A percentile compares a stretch with the other conserved stretches of the same genome.
Evolutionary conservation across 176 grass and related monocot genomes (phyloP).

Genomic region (Typha latifolia): DNA sequence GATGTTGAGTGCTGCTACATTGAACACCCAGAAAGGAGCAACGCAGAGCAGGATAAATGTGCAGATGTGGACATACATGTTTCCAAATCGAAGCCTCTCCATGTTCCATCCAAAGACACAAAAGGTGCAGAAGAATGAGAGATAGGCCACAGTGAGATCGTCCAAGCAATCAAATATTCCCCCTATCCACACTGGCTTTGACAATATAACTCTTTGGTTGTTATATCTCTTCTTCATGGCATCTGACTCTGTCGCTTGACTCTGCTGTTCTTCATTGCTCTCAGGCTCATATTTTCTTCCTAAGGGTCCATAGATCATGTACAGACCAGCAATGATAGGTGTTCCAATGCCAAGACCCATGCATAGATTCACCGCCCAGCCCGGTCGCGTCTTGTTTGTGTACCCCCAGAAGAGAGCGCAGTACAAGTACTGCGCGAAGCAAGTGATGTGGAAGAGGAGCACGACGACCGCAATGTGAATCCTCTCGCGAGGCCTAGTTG

Average conservation of each 20-base stretch:
- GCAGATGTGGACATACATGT: conserved; percentile 79
- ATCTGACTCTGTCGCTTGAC: no score
- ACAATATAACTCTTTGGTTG: not conserved
- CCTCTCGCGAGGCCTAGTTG: conserved; percentile 10
- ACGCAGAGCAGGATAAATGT: conserved; percentile 74
- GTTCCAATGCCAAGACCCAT: conserved; percentile 36
- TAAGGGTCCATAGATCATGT: conserved; percentile 49
- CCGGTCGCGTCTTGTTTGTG: conserved; percentile 22
- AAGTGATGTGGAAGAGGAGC: conserved; percentile 47
- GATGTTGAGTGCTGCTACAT: conserved; percentile 64
- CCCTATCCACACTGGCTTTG: conserved; percentile 37
- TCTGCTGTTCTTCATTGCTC: not conserved
- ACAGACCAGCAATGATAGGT: conserved; percentile 30
- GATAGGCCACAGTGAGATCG: conserved; percentile 46
- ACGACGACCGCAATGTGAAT: conserved; percentile 39
- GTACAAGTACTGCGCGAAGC: conserved; percentile 46
- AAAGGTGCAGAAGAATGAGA: conserved; percentile 61
- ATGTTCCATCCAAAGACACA: conserved; percentile 98
- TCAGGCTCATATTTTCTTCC: conserved; percentile 25
- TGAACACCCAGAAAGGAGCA: conserved; percentile 87
- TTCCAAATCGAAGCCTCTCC: conserved; percentile 81
- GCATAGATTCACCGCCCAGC: conserved; percentile 46
- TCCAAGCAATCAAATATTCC: conserved; percentile 49
- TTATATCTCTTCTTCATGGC: not conserved
- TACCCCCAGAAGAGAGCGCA: conserved; percentile 63